phyloP scores from a whole-genome alignment of 83 land plant genomes.

The Picea engelmannii region DNA sequence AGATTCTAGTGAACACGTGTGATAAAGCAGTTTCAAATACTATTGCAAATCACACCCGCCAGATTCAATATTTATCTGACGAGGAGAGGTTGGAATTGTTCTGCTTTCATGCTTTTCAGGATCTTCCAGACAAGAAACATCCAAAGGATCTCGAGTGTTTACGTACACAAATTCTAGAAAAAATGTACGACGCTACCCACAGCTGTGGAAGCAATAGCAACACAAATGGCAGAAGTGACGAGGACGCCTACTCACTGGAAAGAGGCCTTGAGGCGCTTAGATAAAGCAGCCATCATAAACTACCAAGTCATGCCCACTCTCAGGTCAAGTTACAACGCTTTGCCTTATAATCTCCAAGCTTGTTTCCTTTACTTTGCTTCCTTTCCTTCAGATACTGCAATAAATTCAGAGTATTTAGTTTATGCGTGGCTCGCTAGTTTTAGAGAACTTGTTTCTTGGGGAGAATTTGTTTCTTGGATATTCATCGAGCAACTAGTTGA shows the following conservation, averaged over 20 bases:
- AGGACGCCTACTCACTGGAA: too few relatives aligned
- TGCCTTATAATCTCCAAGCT: background rate
- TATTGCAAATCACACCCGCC: background rate
- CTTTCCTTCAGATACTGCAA: background rate
- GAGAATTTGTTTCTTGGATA: too few relatives aligned
- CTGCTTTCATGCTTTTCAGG: background rate
- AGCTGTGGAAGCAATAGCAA: background rate
- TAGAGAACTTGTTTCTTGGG: too few relatives aligned
- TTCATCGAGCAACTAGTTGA: background rate
- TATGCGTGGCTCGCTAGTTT: too few relatives aligned
- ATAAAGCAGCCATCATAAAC: too few relatives aligned
- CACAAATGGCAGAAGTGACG: background rate
- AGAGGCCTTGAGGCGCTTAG: too few relatives aligned
- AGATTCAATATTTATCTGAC: background rate
- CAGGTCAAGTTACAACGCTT: background rate
- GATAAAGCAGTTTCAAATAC: background rate
- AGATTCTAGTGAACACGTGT: background rate
- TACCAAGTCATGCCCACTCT: background rate
- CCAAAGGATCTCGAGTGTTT: background rate
- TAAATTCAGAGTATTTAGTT: background rate
- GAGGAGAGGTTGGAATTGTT: background rate
- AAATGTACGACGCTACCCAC: background rate
- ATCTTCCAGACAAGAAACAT: background rate
- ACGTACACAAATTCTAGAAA: background rate
- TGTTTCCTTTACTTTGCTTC: conserved; percentile 3